phyloP scores from a whole-genome alignment of 306 rosid species.

The Rubus idaeus region DNA sequence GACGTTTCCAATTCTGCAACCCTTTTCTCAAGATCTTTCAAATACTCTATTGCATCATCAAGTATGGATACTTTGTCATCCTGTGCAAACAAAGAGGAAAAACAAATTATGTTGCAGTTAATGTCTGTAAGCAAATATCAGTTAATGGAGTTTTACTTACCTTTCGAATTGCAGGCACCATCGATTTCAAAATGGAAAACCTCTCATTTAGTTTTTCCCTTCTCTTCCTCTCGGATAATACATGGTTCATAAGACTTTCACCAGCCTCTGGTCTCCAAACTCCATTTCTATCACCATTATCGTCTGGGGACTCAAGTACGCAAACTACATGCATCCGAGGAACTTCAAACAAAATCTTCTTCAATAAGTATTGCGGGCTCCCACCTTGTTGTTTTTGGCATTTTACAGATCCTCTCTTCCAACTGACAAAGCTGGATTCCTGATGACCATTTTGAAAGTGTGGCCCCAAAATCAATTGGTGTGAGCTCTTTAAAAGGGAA shows the following conservation, averaged over 20 bases:
- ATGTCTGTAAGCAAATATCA: conserved; percentile 3
- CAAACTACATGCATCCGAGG: conserved; percentile 63
- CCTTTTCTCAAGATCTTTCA: conserved; percentile 69
- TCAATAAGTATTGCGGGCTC: conserved; percentile 53
- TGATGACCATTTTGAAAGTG: conserved; percentile 37
- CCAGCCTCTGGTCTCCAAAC: conserved; percentile 56
- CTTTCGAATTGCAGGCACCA: conserved; percentile 77
- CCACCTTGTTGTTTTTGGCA: conserved; percentile 40
- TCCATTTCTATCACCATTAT: conserved; percentile 50
- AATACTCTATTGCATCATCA: conserved; percentile 70
- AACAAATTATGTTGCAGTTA: not conserved
- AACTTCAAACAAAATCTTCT: conserved; percentile 72
- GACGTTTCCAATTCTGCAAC: conserved; percentile 62
- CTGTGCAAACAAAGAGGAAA: conserved; percentile 37
- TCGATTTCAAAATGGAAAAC: conserved; percentile 57
- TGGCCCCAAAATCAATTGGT: conserved; percentile 45
- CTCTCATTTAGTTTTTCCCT: conserved; percentile 77
- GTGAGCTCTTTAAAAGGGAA: conserved; percentile 50
- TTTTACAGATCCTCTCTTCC: conserved; percentile 46
- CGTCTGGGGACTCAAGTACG: conserved; percentile 51
- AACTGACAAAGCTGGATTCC: conserved; percentile 58
- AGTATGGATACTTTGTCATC: conserved; percentile 84
- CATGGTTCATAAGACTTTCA: conserved; percentile 62
- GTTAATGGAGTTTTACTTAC: conserved; percentile 33
- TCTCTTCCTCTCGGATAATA: conserved; percentile 61